A percentile compares a stretch with the other conserved stretches of the same genome.
Conservation (phyloP, 768 basidiomycete genomes). For the Baorangia bicolor region DNA sequence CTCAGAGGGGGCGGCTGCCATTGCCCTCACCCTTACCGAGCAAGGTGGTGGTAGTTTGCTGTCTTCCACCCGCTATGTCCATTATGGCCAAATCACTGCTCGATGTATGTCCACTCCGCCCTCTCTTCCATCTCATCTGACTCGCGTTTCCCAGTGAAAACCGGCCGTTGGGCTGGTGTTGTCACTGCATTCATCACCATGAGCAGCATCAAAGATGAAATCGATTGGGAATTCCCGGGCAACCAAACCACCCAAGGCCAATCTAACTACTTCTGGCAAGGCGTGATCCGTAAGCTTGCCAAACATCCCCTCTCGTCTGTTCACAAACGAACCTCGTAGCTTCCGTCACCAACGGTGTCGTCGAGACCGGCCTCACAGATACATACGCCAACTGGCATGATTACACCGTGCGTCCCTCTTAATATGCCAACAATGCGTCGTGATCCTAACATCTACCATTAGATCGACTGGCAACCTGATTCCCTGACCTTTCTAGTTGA, state of each 20-base stretch:
- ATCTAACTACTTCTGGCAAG: constrained; percentile 82
- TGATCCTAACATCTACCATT: background rate
- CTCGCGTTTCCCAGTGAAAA: constrained; percentile 53
- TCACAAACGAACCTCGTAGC: constrained; percentile 31
- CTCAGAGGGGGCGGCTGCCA: constrained; percentile 53
- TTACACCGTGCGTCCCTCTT: constrained; percentile 54
- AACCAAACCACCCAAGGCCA: constrained; percentile 61
- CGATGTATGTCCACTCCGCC: constrained; percentile 38
- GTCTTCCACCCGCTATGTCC: constrained; percentile 77
- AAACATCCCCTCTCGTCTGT: background rate
- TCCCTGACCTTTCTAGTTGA: constrained; percentile 68
- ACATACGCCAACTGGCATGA: constrained; percentile 73
- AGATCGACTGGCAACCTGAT: constrained; percentile 83
- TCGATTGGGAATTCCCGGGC: constrained; percentile 86
- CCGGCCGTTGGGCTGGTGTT: constrained; percentile 76
- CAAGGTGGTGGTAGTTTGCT: constrained; percentile 73
- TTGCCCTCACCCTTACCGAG: constrained; percentile 67
- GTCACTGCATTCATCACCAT: constrained; percentile 86
- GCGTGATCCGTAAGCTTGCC: constrained; percentile 53
- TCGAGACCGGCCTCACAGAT: constrained; percentile 50
- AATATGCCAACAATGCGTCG: background rate
- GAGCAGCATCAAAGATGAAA: constrained; percentile 81
- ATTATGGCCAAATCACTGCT: constrained; percentile 76
- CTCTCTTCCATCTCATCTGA: background rate
- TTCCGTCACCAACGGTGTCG: constrained; percentile 47